phyloP scores from a whole-genome alignment of 257 asterid species.

The Przewalskia tangutica region DNA sequence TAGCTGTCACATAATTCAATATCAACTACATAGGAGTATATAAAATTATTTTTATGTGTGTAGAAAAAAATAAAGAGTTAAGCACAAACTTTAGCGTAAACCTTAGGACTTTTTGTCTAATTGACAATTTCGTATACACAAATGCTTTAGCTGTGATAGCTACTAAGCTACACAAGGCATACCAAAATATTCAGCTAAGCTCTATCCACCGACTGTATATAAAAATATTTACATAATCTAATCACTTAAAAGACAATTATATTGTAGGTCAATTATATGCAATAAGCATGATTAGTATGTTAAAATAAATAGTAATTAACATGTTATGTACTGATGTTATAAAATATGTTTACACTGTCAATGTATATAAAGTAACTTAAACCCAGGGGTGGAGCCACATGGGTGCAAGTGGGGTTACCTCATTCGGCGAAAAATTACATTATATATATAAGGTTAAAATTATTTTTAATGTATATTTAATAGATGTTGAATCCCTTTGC shows the following conservation, averaged over 20 bases:
- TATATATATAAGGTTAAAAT: no score
- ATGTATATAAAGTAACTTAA: no score
- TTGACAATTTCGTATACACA: background rate
- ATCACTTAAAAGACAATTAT: background rate
- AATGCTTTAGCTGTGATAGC: background rate
- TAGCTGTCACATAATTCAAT: background rate
- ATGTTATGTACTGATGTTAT: no score
- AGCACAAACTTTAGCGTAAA: background rate
- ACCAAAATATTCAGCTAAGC: background rate
- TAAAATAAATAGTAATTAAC: no score
- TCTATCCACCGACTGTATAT: background rate
- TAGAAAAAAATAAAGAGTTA: background rate
- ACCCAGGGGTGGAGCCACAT: no score
- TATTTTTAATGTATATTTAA: no score
- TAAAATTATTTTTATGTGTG: background rate
- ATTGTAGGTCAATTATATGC: no score
- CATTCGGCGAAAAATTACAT: no score
- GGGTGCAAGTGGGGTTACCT: no score
- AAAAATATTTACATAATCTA: background rate
- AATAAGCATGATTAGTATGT: no score
- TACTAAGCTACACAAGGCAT: background rate
- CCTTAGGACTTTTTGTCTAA: background rate
- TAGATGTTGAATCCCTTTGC: no score
- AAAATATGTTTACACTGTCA: no score
- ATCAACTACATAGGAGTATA: background rate